Conservation (phyloP, 2,329 filamentous ascomycete genomes). For the Pestalotiopsis fici region DNA sequence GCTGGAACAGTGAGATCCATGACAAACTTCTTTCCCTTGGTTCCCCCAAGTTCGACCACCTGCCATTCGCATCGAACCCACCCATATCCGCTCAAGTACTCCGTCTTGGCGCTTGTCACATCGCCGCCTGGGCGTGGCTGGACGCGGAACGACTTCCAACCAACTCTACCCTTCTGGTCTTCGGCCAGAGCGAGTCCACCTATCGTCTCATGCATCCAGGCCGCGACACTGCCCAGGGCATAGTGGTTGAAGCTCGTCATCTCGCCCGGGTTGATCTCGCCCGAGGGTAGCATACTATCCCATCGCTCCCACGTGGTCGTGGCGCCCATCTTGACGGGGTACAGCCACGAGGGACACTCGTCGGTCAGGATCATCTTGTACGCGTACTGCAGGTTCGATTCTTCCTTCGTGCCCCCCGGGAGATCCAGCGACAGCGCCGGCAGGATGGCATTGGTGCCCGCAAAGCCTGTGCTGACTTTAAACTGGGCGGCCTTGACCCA, state of each 20-base stretch:
- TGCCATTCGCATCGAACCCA: background rate
- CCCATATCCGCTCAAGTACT: conserved; percentile 6
- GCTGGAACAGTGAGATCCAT: conserved; percentile 3
- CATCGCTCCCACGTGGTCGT: conserved; percentile 41
- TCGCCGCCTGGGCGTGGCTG: conserved; percentile 5
- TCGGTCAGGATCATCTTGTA: conserved; percentile 37
- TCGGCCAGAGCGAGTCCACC: conserved; percentile 24
- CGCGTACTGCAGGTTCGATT: conserved; percentile 8
- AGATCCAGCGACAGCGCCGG: conserved; percentile 3
- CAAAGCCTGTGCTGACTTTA: conserved; percentile 22
- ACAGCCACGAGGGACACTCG: conserved; percentile 34
- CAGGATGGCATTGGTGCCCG: conserved; percentile 20
- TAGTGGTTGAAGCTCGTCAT: conserved; percentile 42
- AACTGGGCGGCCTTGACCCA: conserved; percentile 11
- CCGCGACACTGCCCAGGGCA: conserved; percentile 35
- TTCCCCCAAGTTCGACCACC: background rate
- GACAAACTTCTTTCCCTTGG: background rate
- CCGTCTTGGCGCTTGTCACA: background rate
- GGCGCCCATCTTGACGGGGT: conserved; percentile 35
- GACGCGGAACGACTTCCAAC: conserved; percentile 18
- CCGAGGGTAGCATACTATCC: conserved; percentile 35
- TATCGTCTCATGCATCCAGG: conserved; percentile 34
- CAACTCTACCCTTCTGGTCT: conserved; percentile 11
- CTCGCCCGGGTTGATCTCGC: conserved; percentile 31
- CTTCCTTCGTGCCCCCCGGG: background rate